Conservation (phyloP, 208 protist genomes). For the Angomonas desouzai region DNA sequence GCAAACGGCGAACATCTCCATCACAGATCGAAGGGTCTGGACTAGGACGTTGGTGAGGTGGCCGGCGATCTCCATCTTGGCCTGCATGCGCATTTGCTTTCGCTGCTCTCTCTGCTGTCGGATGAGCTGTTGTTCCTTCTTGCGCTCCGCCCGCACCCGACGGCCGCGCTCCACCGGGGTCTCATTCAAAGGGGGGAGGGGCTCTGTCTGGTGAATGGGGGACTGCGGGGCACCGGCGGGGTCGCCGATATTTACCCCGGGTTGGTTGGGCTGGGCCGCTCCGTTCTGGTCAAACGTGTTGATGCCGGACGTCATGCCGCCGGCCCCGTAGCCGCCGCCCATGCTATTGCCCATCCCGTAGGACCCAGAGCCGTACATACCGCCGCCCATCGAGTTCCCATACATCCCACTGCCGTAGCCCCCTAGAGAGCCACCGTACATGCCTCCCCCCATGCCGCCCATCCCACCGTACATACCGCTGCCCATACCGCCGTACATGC, state of each 20-base stretch:
- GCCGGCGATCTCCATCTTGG: conserved; percentile 66
- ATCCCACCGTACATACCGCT: conserved; percentile 38
- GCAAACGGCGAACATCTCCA: conserved; percentile 78
- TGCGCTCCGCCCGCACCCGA: conserved; percentile 51
- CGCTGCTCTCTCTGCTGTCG: conserved; percentile 64
- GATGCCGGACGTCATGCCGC: conserved; percentile 18
- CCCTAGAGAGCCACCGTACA: conserved; percentile 49
- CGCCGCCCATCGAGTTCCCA: conserved; percentile 18
- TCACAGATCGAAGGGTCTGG: conserved; percentile 66
- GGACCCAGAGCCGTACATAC: too few species aligned
- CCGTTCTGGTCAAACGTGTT: conserved; percentile 16
- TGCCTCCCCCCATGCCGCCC: conserved; percentile 16
- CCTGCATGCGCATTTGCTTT: conserved; percentile 61
- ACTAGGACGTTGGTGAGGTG: conserved; percentile 77
- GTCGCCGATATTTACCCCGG: conserved; percentile 12
- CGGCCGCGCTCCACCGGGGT: conserved; percentile 49
- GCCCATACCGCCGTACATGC: conserved; percentile 39
- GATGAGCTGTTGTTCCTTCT: conserved; percentile 58
- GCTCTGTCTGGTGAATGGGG: conserved; percentile 31
- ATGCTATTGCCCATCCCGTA: conserved; percentile 27
- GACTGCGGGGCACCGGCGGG: conserved; percentile 17
- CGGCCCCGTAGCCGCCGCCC: conserved; percentile 22
- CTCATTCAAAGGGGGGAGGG: conserved; percentile 52
- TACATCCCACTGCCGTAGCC: conserved; percentile 36
- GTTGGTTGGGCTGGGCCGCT: conserved; percentile 16